These are phyloP conservation scores for Fusarium stilboides DNA, from an alignment of 2,329 filamentous ascomycete species.

Conservation along the genomic window DNA sequence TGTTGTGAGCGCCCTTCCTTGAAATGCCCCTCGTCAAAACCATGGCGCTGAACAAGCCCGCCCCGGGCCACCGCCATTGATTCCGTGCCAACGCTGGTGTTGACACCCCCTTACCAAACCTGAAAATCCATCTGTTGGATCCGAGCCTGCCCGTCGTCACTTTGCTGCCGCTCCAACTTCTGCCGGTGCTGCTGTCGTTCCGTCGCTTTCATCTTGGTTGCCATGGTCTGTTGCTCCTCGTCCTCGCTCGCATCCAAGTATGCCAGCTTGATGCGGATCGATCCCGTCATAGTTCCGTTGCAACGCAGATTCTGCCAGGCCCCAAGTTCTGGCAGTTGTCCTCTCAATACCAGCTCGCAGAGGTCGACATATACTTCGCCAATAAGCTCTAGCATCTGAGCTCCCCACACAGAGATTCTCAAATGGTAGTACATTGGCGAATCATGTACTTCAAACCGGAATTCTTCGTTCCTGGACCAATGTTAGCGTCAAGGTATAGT, in stretches of 20 bases:
- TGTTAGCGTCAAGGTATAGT: constrained; percentile 31
- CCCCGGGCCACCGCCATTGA: constrained; percentile 8
- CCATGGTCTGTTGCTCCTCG: constrained; percentile 41
- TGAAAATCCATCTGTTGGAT: constrained; percentile 48
- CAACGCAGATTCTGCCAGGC: constrained; percentile 44
- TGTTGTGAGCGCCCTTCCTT: constrained; percentile 17
- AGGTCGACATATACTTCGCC: constrained; percentile 47
- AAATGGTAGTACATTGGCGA: constrained; percentile 49
- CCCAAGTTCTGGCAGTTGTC: constrained; percentile 37
- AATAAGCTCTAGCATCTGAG: constrained; percentile 48
- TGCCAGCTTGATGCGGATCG: constrained; percentile 39
- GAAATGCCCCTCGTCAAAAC: constrained; percentile 8
- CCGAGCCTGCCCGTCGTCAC: constrained; percentile 42
- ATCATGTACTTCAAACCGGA: constrained; percentile 46
- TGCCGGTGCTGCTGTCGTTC: constrained; percentile 40
- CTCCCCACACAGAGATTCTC: constrained; percentile 47
- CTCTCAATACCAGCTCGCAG: constrained; percentile 42
- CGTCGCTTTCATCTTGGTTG: constrained; percentile 32
- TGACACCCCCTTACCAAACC: constrained; percentile 41
- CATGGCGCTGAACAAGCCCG: constrained; percentile 13
- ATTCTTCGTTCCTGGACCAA: constrained; percentile 47
- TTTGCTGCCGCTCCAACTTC: constrained; percentile 31
- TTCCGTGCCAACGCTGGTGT: constrained; percentile 20
- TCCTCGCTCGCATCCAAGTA: constrained; percentile 42
- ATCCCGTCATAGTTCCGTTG: constrained; percentile 39